Conservation (phyloP, 305 asterid genomes). For the Rubia balearica region DNA sequence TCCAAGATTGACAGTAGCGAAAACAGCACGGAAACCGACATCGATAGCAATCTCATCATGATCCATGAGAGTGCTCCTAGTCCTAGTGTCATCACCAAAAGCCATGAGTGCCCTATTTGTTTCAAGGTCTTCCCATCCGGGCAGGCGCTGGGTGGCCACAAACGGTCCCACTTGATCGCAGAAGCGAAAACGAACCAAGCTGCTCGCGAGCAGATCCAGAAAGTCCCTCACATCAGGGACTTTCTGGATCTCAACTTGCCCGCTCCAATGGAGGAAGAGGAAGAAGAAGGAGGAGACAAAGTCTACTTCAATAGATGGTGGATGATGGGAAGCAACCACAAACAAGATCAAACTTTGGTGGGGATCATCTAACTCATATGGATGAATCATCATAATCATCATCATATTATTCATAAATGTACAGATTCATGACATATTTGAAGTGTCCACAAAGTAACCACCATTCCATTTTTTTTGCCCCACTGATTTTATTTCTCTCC, state of each 20-base stretch:
- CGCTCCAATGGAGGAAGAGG: slow-evolving; percentile 62
- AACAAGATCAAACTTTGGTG: slow-evolving; percentile 33
- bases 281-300: slow-evolving; percentile 37
- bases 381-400: not conserved
- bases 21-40: slow-evolving; percentile 35
- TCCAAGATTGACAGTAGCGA: slow-evolving; percentile 32
- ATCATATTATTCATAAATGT: slow-evolving; percentile 25
- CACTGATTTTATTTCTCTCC: slow-evolving; percentile 4
- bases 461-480: slow-evolving; percentile 12
- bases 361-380: slow-evolving; percentile 35
- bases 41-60: slow-evolving; percentile 17
- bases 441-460: slow-evolving; percentile 25
- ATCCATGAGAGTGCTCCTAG: not conserved
- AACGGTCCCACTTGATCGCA: slow-evolving; percentile 53
- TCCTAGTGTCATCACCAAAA: slow-evolving; percentile 20
- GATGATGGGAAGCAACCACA: slow-evolving; percentile 39
- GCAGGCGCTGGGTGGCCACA: slow-evolving; percentile 91
- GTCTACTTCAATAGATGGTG: slow-evolving; percentile 48
- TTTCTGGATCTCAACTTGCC: slow-evolving; percentile 80
- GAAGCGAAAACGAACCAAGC: slow-evolving; percentile 27
- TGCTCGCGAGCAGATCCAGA: slow-evolving; percentile 11
- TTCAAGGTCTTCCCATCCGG: slow-evolving; percentile 69
- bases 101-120: slow-evolving; percentile 71
- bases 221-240: slow-evolving; percentile 32
- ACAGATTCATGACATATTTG: slow-evolving; percentile 48